These are phyloP conservation scores for Leccinum glutinopallens DNA, from an alignment of 1,284 basidiomycete genomes.

Conservation along the genomic window DNA sequence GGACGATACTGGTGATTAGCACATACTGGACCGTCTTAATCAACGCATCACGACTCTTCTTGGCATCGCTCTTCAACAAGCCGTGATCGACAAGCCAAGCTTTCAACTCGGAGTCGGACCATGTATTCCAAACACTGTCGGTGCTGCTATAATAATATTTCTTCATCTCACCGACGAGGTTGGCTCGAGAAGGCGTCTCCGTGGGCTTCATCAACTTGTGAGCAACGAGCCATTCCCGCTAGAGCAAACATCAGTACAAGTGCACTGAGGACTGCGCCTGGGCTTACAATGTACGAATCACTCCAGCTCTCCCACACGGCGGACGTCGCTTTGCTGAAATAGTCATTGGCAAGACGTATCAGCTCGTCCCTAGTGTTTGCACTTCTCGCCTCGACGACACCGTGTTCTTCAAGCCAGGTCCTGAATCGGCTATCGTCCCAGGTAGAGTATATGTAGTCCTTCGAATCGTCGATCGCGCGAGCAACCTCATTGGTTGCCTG, in stretches of 20 bases:
- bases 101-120: constrained; percentile 70
- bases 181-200: constrained; percentile 50
- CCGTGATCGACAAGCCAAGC: constrained; percentile 73
- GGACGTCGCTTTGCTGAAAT: constrained; percentile 63
- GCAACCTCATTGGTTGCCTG: constrained; percentile 60
- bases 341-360: constrained; percentile 64
- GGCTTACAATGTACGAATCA: constrained; percentile 76
- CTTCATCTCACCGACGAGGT: constrained; percentile 71
- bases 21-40: constrained; percentile 66
- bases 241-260: constrained; percentile 2
- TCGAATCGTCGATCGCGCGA: constrained; percentile 67
- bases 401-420: constrained; percentile 74
- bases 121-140: constrained; percentile 68
- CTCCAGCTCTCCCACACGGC: constrained; percentile 86
- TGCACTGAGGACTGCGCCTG: background rate
- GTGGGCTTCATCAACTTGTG: constrained; percentile 51
- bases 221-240: constrained; percentile 82
- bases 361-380: constrained; percentile 70
- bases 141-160: constrained; percentile 72
- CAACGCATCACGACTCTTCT: constrained; percentile 76
- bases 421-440: constrained; percentile 82
- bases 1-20: background rate
- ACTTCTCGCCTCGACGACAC: constrained; percentile 66
- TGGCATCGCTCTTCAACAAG: constrained; percentile 71
- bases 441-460: constrained; percentile 85